Percentiles rank a stretch among this genome's conserved stretches.
These are phyloP conservation scores for Metschnikowia bowlesiae DNA, from an alignment of 805 yeast genomes.

Conservation along the genomic window DNA sequence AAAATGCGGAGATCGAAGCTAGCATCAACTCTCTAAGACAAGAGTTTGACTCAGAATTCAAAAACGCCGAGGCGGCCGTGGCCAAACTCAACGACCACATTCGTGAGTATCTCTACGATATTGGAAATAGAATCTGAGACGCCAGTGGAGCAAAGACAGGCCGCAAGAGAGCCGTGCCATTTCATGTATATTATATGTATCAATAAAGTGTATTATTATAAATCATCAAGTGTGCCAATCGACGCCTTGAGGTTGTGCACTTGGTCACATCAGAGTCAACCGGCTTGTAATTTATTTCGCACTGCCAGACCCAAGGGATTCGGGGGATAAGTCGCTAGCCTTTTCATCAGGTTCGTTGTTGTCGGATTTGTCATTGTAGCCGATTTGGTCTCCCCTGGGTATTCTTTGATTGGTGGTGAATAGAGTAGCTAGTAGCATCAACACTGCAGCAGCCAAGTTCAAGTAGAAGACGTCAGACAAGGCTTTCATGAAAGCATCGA, in stretches of 20 bases:
- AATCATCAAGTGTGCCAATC: not conserved
- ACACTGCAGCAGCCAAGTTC: conserved; percentile 14
- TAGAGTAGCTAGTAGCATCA: conserved; percentile 11
- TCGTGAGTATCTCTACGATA: conserved; percentile 47
- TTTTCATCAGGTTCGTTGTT: not conserved
- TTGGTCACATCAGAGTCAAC: not conserved
- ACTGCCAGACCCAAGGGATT: not conserved
- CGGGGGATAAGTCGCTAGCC: not conserved
- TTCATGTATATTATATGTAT: conserved; percentile 1
- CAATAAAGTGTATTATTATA: not conserved
- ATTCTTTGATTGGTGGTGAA: conserved; percentile 14
- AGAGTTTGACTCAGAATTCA: conserved; percentile 49
- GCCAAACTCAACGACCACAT: conserved; percentile 54
- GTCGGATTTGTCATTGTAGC: conserved; percentile 3
- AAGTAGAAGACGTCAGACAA: conserved; percentile 16
- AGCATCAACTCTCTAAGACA: conserved; percentile 35
- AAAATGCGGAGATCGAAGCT: conserved; percentile 42
- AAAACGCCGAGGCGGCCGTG: conserved; percentile 50
- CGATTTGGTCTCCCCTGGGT: conserved; percentile 12
- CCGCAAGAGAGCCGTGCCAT: not conserved
- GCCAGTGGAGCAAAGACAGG: not conserved
- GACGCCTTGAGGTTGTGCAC: not conserved
- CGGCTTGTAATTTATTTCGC: not conserved
- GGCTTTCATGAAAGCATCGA: conserved; percentile 22
- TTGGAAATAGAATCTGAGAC: conserved; percentile 33